Evolutionary conservation across 768 basidiomycete species (phyloP).

Genomic region (Mrakia gelida): DNA sequence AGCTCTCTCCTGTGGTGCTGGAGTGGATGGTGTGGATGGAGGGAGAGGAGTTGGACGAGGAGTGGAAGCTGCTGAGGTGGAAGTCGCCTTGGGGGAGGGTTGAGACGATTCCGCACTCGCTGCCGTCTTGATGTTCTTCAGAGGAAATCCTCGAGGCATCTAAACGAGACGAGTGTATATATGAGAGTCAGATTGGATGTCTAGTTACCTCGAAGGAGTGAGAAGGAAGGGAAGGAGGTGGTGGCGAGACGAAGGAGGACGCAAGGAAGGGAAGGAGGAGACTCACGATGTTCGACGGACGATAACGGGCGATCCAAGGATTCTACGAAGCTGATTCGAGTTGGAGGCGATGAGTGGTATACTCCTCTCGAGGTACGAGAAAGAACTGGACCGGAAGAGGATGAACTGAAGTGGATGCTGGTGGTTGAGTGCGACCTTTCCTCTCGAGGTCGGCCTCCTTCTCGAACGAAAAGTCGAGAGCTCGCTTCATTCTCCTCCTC

Average conservation of each 20-base stretch:
- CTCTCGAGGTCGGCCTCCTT: neutral
- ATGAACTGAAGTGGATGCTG: neutral
- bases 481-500: neutral
- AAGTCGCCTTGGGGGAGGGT: constrained; percentile 1
- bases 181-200: neutral
- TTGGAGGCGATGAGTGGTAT: neutral
- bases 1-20: neutral
- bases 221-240: neutral
- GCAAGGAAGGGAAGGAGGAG: neutral
- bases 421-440: neutral
- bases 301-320: neutral
- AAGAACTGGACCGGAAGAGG: neutral
- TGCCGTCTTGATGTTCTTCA: constrained; percentile 11
- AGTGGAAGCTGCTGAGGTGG: neutral
- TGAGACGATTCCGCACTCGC: neutral
- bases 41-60: neutral
- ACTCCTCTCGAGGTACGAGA: neutral
- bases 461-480: neutral
- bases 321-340: neutral
- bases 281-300: neutral
- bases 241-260: neutral
- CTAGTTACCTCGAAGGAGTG: neutral
- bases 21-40: neutral
- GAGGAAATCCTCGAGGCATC: constrained; percentile 13
- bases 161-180: neutral